phyloP scores from a whole-genome alignment of 225 moss, liverwort and hornwort genomes.

The Polytrichum formosum region DNA sequence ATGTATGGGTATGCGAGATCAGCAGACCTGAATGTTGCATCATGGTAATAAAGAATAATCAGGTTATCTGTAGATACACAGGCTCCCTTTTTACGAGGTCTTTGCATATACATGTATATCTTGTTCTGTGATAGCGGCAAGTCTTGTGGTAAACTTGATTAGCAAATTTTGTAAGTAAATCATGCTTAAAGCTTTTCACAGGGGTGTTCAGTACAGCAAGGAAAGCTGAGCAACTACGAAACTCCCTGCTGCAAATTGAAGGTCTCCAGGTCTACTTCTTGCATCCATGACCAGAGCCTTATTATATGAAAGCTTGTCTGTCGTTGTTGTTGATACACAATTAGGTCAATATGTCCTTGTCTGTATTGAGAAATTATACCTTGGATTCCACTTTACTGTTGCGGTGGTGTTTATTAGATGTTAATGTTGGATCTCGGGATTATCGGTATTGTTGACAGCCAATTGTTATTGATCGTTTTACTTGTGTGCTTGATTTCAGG shows the following conservation, averaged over 20 bases:
- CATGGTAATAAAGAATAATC: no score
- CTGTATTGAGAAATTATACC: neutral
- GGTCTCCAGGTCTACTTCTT: slow-evolving; percentile 47
- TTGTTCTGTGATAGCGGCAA: neutral
- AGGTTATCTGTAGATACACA: no score
- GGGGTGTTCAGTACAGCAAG: slow-evolving; percentile 55
- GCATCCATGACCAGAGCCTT: slow-evolving; percentile 2
- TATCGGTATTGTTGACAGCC: no score
- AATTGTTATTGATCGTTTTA: no score
- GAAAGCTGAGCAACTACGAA: slow-evolving; percentile 62
- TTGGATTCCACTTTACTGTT: neutral
- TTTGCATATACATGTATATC: neutral
- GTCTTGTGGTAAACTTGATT: neutral
- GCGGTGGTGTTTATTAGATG: neutral
- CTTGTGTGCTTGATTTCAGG: slow-evolving; percentile 22
- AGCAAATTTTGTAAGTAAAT: slow-evolving; percentile 27
- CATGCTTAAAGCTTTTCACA: slow-evolving; percentile 30
- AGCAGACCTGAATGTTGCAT: no score
- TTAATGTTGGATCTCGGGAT: no score
- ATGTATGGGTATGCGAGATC: no score
- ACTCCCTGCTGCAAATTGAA: slow-evolving; percentile 58
- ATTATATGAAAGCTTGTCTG: no score
- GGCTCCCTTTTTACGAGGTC: no score
- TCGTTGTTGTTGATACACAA: no score
- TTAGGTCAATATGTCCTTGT: no score